phyloP scores from a whole-genome alignment of 352 stramenopile genomes.

The Globisporangium alternatum region DNA sequence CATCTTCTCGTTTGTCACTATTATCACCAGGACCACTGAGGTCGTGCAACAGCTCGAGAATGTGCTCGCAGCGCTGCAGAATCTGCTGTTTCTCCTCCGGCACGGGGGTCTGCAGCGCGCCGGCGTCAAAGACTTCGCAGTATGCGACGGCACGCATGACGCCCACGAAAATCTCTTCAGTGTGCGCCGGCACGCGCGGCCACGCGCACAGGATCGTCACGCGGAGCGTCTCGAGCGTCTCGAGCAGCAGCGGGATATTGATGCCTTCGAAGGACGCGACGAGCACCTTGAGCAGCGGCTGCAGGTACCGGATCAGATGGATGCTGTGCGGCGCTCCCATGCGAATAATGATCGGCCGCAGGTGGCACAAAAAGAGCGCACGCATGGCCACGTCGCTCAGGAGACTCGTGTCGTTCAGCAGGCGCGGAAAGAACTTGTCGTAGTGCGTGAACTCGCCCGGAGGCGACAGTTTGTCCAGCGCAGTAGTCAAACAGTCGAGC shows the following conservation, averaged over 20 bases:
- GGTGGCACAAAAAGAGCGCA: constrained; percentile 46
- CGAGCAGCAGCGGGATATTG: constrained; percentile 40
- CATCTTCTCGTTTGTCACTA: not conserved
- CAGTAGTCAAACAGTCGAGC: constrained; percentile 51
- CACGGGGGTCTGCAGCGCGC: constrained; percentile 22
- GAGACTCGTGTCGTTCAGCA: constrained; percentile 68
- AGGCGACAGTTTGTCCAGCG: constrained; percentile 63
- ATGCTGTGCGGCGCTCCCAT: constrained; percentile 69
- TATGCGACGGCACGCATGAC: constrained; percentile 67
- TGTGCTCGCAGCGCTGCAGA: constrained; percentile 30
- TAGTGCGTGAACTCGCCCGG: constrained; percentile 56
- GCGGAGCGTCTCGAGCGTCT: constrained; percentile 61
- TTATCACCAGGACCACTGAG: constrained; percentile 5
- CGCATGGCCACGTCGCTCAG: constrained; percentile 55
- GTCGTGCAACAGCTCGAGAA: constrained; percentile 36
- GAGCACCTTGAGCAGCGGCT: constrained; percentile 76
- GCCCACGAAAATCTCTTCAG: constrained; percentile 61
- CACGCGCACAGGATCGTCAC: constrained; percentile 53
- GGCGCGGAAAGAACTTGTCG: constrained; percentile 58
- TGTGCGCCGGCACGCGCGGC: constrained; percentile 67
- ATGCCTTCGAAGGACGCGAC: constrained; percentile 65
- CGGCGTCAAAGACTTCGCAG: constrained; percentile 60
- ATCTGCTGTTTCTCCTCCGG: constrained; percentile 30
- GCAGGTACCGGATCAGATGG: constrained; percentile 69
- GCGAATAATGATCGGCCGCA: constrained; percentile 41